These are phyloP conservation scores for Hypoxylon trugodes DNA, from an alignment of 495 filamentous ascomycete genomes.

Conservation along the genomic window DNA sequence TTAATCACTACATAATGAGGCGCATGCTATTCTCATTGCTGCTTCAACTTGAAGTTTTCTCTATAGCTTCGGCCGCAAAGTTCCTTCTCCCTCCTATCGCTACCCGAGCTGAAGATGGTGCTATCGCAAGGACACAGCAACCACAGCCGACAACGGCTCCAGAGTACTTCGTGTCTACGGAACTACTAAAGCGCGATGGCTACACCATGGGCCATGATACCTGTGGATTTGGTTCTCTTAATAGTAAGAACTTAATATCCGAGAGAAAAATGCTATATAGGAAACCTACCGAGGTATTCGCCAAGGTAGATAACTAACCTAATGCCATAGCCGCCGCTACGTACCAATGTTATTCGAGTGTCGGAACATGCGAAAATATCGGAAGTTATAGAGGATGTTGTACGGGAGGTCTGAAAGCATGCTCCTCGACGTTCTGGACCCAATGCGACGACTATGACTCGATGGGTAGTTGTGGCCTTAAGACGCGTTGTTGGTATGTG, in stretches of 20 bases:
- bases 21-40: constrained; percentile 5
- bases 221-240: constrained; percentile 26
- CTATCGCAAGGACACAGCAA: constrained; percentile 1
- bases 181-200: constrained; percentile 24
- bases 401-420: constrained; percentile 23
- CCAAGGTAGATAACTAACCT: constrained; percentile 13
- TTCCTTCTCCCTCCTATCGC: constrained; percentile 3
- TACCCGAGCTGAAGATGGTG: constrained; percentile 28
- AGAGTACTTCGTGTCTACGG: constrained; percentile 18
- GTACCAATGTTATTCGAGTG: constrained; percentile 26
- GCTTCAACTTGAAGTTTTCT: constrained; percentile 11
- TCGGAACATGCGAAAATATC: constrained; percentile 31
- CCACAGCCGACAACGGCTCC: constrained; percentile 25
- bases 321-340: constrained; percentile 15
- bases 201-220: constrained; percentile 34
- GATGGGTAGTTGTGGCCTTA: constrained; percentile 16
- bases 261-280: background rate
- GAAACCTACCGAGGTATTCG: background rate
- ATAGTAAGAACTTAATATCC: constrained; percentile 11
- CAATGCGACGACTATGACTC: constrained; percentile 34
- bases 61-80: constrained; percentile 21
- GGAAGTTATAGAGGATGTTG: constrained; percentile 28
- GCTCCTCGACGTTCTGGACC: constrained; percentile 33
- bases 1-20: too few species aligned
- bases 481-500: constrained; percentile 35